Percentiles rank a stretch among this genome's conserved stretches.
Evolutionary conservation across 805 yeast genomes (phyloP).

Genomic region (Saccharomyces mikatae): DNA sequence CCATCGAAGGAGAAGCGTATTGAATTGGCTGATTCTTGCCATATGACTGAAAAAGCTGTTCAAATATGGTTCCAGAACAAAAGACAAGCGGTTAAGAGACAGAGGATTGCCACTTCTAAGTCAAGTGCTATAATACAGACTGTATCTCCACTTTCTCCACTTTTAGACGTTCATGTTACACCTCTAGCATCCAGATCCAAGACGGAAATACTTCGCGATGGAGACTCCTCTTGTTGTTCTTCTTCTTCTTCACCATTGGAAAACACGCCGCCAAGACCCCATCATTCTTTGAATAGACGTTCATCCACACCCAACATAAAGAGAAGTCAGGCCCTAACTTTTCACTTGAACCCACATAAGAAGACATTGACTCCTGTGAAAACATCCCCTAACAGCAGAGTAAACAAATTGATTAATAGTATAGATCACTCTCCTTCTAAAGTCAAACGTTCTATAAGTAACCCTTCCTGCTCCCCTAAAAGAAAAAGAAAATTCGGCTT

Average conservation of each 20-base stretch:
- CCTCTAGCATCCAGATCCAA: slow-evolving; percentile 3
- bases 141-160: neutral
- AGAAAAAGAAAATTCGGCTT: neutral
- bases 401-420: slow-evolving; percentile 27
- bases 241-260: neutral
- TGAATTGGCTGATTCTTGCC: slow-evolving; percentile 70
- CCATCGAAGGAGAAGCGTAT: slow-evolving; percentile 73
- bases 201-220: slow-evolving; percentile 2
- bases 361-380: slow-evolving; percentile 25
- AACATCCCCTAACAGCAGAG: slow-evolving; percentile 29
- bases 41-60: slow-evolving; percentile 95
- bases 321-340: slow-evolving; percentile 30
- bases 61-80: slow-evolving; percentile 98
- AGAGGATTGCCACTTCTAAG: slow-evolving; percentile 22
- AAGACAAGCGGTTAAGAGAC: slow-evolving; percentile 71
- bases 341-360: slow-evolving; percentile 25
- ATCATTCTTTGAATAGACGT: slow-evolving; percentile 1
- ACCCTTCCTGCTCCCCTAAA: slow-evolving; percentile 3
- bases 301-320: slow-evolving; percentile 10
- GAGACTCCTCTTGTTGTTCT: neutral
- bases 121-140: neutral
- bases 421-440: slow-evolving; percentile 3
- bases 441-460: slow-evolving; percentile 6
- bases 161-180: neutral
- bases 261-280: neutral